Evolutionary conservation across 164 flowering plant genomes (phyloP).

Genomic region (Santalum album): DNA sequence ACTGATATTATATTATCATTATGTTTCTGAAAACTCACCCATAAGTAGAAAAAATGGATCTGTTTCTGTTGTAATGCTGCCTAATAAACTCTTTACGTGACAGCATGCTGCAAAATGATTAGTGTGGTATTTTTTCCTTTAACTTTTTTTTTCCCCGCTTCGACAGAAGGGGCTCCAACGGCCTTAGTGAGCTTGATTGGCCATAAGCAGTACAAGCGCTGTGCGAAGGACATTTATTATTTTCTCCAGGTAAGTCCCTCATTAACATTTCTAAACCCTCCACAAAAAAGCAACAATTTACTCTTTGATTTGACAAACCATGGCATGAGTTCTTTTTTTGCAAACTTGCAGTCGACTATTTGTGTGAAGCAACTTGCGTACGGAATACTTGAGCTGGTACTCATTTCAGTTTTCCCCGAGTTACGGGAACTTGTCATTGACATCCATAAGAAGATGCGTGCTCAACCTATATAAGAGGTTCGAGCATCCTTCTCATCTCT

Average conservation of each 20-base stretch:
- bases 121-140: too few relatives aligned
- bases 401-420: conserved; percentile 83
- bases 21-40: too few relatives aligned
- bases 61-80: too few relatives aligned
- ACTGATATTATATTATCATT: too few relatives aligned
- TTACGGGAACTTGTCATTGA: conserved; percentile 52
- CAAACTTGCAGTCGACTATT: conserved; percentile 54
- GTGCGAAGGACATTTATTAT: conserved; percentile 81
- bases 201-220: conserved; percentile 72
- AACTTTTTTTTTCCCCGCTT: background rate
- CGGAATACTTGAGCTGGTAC: conserved; percentile 60
- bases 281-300: too few relatives aligned
- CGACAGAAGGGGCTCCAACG: conserved; percentile 79
- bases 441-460: conserved; percentile 41
- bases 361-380: conserved; percentile 90
- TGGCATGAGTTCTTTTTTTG: background rate
- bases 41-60: too few relatives aligned
- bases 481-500: background rate
- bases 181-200: conserved; percentile 90
- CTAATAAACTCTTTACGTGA: background rate
- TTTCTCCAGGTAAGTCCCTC: conserved; percentile 72
- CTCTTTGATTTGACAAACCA: background rate
- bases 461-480: conserved; percentile 16
- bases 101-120: background rate
- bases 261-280: background rate